Conservation (phyloP, 345 rosid species). For the Rubroshorea leprosula region DNA sequence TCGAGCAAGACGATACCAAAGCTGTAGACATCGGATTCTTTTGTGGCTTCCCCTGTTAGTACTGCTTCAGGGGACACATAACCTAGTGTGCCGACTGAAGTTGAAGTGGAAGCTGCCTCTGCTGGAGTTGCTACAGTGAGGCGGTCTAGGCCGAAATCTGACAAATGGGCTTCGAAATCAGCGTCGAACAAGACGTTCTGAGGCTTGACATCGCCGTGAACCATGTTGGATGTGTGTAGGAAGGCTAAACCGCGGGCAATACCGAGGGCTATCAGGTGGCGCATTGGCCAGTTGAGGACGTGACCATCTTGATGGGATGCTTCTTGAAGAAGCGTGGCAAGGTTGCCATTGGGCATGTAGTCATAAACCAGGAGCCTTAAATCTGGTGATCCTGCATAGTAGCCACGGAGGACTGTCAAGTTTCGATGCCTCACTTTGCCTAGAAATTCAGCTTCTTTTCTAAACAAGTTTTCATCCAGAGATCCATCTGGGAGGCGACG, state of each 20-base stretch:
- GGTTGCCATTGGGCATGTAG: constrained; percentile 97
- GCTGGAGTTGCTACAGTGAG: constrained; percentile 44
- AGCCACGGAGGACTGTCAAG: constrained; percentile 84
- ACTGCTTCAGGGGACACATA: constrained; percentile 76
- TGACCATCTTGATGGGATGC: constrained; percentile 98
- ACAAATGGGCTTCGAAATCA: constrained; percentile 91
- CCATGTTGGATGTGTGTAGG: constrained; percentile 66
- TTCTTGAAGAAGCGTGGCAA: constrained; percentile 88
- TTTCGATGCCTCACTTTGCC: constrained; percentile 87
- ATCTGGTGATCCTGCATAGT: constrained; percentile 79
- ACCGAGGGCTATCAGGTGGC: constrained; percentile 91
- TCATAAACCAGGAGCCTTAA: constrained; percentile 72
- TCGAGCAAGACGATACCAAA: constrained; percentile 91
- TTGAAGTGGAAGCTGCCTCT: constrained; percentile 60
- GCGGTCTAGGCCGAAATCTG: constrained; percentile 75
- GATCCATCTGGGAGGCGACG: constrained; percentile 65
- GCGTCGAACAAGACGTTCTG: constrained; percentile 91
- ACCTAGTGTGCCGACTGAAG: constrained; percentile 65
- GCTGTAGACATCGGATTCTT: constrained; percentile 84
- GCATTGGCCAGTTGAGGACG: constrained; percentile 99
- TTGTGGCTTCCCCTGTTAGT: constrained; percentile 51
- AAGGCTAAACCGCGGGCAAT: constrained; percentile 86
- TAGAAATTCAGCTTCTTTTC: constrained; percentile 79
- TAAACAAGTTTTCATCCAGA: constrained; percentile 57
- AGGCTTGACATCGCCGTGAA: constrained; percentile 91